These are phyloP conservation scores for Geranium incanum DNA, from an alignment of 441 rosid species.

Conservation along the genomic window DNA sequence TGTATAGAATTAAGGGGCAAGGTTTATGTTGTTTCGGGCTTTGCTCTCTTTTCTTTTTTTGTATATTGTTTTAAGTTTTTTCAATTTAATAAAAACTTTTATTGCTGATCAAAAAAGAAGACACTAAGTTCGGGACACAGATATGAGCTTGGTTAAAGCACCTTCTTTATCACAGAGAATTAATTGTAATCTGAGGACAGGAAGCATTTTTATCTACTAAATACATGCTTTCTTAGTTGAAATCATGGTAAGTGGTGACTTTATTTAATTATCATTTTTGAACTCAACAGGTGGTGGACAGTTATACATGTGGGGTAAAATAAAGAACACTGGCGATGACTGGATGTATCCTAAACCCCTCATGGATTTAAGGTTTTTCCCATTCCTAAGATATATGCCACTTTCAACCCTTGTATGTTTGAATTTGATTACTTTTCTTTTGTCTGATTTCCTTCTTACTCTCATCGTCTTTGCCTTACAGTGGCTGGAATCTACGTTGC, in stretches of 20 bases:
- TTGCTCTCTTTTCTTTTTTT: no score
- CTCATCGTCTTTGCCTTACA: conserved; percentile 19
- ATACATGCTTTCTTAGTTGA: neutral
- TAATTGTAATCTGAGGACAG: neutral
- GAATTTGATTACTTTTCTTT: neutral
- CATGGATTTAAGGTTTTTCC: conserved; percentile 80
- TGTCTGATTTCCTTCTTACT: neutral
- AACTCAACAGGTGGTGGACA: conserved; percentile 79
- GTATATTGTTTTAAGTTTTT: no score
- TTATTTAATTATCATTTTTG: conserved; percentile 8
- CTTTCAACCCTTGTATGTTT: neutral
- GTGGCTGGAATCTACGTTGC: conserved; percentile 96
- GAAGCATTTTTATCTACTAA: neutral
- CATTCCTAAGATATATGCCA: conserved; percentile 15
- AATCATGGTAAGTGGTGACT: neutral
- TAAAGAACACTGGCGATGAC: conserved; percentile 81
- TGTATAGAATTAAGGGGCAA: no score
- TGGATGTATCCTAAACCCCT: conserved; percentile 99
- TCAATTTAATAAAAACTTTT: no score
- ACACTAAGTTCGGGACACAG: neutral
- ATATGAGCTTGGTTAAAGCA: neutral
- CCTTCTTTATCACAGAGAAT: neutral
- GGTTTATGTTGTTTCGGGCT: no score
- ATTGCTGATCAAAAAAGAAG: neutral
- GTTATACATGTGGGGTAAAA: conserved; percentile 98